Conservation (phyloP, 2,329 filamentous ascomycete genomes). For the Berkeleyomyces rouxiae region DNA sequence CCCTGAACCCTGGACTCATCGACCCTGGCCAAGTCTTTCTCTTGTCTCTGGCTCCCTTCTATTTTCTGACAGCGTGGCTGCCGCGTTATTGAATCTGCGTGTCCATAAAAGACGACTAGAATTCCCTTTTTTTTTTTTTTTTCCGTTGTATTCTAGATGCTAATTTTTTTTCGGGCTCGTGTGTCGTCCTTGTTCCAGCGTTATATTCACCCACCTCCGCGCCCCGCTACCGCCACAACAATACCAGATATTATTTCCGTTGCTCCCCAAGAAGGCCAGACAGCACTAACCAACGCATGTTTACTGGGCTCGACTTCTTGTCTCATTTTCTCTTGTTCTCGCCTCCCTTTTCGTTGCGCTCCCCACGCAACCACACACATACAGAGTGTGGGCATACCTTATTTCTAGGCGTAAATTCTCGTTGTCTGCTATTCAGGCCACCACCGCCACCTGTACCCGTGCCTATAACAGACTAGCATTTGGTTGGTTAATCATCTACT, state of each 20-base stretch:
- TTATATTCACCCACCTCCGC: not conserved
- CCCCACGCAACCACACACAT: not conserved
- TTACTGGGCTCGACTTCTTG: not conserved
- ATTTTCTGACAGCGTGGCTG: constrained; percentile 1
- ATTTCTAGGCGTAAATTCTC: too few species aligned
- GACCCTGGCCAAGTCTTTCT: not conserved
- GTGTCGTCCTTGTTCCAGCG: not conserved
- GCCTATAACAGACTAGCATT: not conserved
- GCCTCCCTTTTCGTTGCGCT: not conserved
- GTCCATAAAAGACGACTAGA: constrained; percentile 2
- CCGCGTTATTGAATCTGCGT: not conserved
- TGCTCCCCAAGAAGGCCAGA: not conserved
- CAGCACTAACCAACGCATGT: not conserved
- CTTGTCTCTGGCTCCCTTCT: not conserved
- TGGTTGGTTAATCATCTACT: not conserved
- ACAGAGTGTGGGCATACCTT: not conserved
- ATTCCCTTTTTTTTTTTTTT: constrained; percentile 3
- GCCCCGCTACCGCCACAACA: not conserved
- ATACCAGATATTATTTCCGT: not conserved
- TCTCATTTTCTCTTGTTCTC: not conserved
- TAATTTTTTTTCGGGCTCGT: not conserved
- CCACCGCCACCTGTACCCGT: not conserved
- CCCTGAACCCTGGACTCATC: not conserved
- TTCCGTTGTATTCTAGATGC: not conserved
- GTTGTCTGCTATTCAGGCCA: not conserved